These are phyloP conservation scores for Solanum peruvianum DNA, from an alignment of 257 asterid species.

Conservation along the genomic window DNA sequence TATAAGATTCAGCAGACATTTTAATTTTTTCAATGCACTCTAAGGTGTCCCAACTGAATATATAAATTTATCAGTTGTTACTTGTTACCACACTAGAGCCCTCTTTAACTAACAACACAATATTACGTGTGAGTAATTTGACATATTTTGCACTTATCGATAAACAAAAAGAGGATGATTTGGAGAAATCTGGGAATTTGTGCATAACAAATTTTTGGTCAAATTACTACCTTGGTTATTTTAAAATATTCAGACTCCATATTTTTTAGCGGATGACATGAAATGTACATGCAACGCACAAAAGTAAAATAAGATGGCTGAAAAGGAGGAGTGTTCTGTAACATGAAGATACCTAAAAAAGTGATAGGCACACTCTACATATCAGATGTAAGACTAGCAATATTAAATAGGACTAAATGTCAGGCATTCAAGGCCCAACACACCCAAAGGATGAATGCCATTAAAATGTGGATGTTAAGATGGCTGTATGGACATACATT, in stretches of 20 bases:
- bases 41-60: not conserved
- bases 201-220: not conserved
- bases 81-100: not conserved
- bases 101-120: not conserved
- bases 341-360: not conserved
- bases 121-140: not conserved
- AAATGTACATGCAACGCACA: not conserved
- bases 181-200: not conserved
- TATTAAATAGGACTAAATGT: not conserved
- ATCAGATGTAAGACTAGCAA: not conserved
- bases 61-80: not conserved
- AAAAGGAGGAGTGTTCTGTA: not conserved
- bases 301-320: not conserved
- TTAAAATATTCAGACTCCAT: not conserved
- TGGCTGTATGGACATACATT: not conserved
- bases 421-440: not conserved
- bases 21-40: not conserved
- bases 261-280: not conserved
- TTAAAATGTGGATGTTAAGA: not conserved
- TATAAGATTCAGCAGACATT: not conserved
- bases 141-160: not conserved
- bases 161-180: not conserved
- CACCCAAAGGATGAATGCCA: not conserved
- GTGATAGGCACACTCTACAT: not conserved
- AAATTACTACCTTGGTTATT: not conserved